A percentile compares a stretch with the other conserved stretches of the same genome.
Conservation (phyloP, 225 moss, liverwort and hornwort genomes). For the Antitrichia curtipendula region DNA sequence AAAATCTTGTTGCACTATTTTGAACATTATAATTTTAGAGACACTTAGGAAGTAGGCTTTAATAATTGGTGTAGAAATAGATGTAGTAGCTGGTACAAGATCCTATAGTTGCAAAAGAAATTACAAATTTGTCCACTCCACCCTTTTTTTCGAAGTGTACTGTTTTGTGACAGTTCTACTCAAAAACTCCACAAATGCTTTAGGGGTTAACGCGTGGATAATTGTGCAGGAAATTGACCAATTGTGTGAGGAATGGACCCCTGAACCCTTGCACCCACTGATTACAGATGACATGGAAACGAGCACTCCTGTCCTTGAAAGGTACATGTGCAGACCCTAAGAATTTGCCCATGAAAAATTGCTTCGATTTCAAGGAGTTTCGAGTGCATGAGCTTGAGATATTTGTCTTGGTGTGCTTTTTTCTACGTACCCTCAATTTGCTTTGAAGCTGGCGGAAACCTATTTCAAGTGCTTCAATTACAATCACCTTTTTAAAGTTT, state of each 20-base stretch:
- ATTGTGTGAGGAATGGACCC: constrained; percentile 95
- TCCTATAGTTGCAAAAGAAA: neutral
- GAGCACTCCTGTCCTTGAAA: constrained; percentile 60
- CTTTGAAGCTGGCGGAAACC: neutral
- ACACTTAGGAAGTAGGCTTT: neutral
- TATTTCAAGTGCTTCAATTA: neutral
- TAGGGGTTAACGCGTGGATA: neutral
- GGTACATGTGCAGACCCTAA: constrained; percentile 19
- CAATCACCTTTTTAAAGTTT: neutral
- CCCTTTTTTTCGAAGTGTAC: no score
- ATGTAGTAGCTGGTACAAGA: neutral
- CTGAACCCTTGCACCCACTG: constrained; percentile 73
- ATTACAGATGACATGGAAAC: constrained; percentile 56
- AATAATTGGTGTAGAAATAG: neutral
- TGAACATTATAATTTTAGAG: neutral
- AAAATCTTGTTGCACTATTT: no score
- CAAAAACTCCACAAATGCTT: neutral
- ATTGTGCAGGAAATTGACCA: constrained; percentile 73
- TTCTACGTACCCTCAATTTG: neutral
- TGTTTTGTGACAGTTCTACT: neutral
- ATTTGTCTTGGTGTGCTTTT: neutral
- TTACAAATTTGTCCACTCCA: neutral
- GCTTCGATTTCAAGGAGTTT: neutral
- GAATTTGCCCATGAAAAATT: neutral
- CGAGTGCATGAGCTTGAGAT: neutral